phyloP scores from a whole-genome alignment of 176 grass and related monocot genomes.

The Phyllostachys edulis region DNA sequence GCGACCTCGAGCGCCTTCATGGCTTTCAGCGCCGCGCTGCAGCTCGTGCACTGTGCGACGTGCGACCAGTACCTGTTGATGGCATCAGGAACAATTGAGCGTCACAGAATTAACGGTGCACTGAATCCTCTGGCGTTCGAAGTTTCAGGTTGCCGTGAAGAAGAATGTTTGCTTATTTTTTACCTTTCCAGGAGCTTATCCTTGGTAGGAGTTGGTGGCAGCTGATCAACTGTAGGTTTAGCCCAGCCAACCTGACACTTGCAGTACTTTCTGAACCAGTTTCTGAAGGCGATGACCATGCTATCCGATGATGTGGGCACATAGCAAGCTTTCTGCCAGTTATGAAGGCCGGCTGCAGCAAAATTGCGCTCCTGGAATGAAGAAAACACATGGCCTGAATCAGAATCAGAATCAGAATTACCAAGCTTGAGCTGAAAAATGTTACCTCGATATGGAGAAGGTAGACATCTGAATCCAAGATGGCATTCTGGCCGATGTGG shows the following conservation, averaged over 20 bases:
- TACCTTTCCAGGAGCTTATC: constrained; percentile 83
- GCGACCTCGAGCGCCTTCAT: constrained; percentile 54
- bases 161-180: no score
- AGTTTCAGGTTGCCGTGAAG: not conserved
- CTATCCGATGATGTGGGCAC: constrained; percentile 75
- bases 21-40: constrained; percentile 49
- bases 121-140: not conserved
- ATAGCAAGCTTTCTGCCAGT: constrained; percentile 73
- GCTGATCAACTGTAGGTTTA: constrained; percentile 15
- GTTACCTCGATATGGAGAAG: constrained; percentile 83
- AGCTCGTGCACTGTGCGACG: constrained; percentile 77
- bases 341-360: constrained; percentile 39
- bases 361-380: constrained; percentile 67
- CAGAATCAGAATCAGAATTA: not conserved
- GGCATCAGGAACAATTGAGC: not conserved
- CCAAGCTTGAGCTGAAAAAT: not conserved
- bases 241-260: constrained; percentile 62
- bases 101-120: no score
- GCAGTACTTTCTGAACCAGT: constrained; percentile 81
- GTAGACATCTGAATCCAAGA: constrained; percentile 85
- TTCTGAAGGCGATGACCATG: constrained; percentile 83
- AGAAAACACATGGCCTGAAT: not conserved
- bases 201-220: constrained; percentile 62
- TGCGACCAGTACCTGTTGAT: constrained; percentile 83
- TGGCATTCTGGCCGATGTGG: constrained; percentile 55